Percentiles rank a stretch among this genome's conserved stretches.
phyloP scores from a whole-genome alignment of 1,139 yeast genomes.

The Candida sanyaensis region DNA sequence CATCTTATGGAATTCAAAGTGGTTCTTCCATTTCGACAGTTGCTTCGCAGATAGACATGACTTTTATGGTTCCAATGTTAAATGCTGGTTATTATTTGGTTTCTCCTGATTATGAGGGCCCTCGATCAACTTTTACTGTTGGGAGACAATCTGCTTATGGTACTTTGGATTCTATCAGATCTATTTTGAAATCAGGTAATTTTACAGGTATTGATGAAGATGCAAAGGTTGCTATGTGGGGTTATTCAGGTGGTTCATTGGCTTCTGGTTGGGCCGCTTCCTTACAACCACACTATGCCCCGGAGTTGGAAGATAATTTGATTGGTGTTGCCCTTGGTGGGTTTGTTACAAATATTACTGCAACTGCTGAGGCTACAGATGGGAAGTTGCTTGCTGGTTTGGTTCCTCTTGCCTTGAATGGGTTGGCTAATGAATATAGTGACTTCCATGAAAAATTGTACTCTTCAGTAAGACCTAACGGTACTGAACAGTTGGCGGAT shows the following conservation, averaged over 20 bases:
- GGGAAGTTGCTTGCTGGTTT: constrained; percentile 29
- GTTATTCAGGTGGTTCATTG: constrained; percentile 44
- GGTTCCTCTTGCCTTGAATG: constrained; percentile 25
- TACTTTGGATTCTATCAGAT: constrained; percentile 32
- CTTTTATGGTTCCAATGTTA: constrained; percentile 25
- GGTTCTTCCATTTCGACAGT: constrained; percentile 11
- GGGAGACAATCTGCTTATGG: constrained; percentile 34
- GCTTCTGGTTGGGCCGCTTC: constrained; percentile 42
- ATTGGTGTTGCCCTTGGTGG: constrained; percentile 36
- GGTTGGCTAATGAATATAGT: constrained; percentile 30
- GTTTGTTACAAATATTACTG: constrained; percentile 25
- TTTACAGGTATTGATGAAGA: constrained; percentile 29
- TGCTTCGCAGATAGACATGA: constrained; percentile 23
- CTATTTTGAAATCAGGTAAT: constrained; percentile 23
- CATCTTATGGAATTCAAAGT: constrained; percentile 16
- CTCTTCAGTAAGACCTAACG: neutral
- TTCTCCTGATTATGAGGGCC: constrained; percentile 37
- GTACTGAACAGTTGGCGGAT: neutral
- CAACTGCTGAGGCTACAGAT: constrained; percentile 22
- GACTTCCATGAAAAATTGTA: constrained; percentile 11
- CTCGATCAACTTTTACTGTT: constrained; percentile 29
- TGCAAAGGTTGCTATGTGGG: constrained; percentile 35
- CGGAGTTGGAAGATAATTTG: constrained; percentile 24
- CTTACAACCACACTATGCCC: constrained; percentile 33
- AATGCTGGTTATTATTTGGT: constrained; percentile 35